These are phyloP conservation scores for Friedmanniomyces simplex DNA, from an alignment of 495 filamentous ascomycete species.

Conservation along the genomic window DNA sequence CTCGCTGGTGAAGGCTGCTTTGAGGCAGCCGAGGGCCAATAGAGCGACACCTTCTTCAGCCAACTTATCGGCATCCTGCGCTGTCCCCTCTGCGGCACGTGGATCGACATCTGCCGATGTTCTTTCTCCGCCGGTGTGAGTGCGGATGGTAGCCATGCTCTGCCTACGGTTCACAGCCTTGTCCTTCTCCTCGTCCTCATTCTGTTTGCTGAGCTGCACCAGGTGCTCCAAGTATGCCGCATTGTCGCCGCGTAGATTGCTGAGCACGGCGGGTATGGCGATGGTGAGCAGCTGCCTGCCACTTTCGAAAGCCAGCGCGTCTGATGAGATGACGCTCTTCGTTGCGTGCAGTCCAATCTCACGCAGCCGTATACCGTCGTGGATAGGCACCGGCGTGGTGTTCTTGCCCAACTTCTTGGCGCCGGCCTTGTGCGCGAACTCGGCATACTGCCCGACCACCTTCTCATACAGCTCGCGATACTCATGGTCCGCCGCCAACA, in stretches of 20 bases:
- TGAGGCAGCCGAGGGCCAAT: slow-evolving; percentile 68
- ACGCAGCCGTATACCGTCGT: slow-evolving; percentile 73
- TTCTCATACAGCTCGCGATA: slow-evolving; percentile 72
- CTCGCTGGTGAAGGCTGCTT: slow-evolving; percentile 65
- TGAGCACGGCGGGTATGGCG: slow-evolving; percentile 69
- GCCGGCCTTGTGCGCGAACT: slow-evolving; percentile 54
- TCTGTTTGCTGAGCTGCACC: slow-evolving; percentile 47
- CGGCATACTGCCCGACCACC: slow-evolving; percentile 65
- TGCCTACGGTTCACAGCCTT: slow-evolving; percentile 49
- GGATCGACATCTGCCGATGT: slow-evolving; percentile 52
- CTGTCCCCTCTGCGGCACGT: slow-evolving; percentile 57
- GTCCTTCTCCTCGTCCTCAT: slow-evolving; percentile 57
- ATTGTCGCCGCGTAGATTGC: slow-evolving; percentile 71
- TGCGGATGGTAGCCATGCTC: slow-evolving; percentile 69
- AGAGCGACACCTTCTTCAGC: slow-evolving; percentile 81
- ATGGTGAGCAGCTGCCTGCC: slow-evolving; percentile 57
- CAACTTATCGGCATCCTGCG: slow-evolving; percentile 71
- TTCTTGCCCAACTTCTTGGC: slow-evolving; percentile 17
- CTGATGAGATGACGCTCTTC: slow-evolving; percentile 64
- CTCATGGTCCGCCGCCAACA: slow-evolving; percentile 68
- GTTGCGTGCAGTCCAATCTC: slow-evolving; percentile 71
- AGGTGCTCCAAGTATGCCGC: slow-evolving; percentile 56
- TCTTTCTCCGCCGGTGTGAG: slow-evolving; percentile 42
- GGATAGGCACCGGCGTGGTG: slow-evolving; percentile 44
- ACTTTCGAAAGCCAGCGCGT: slow-evolving; percentile 61